Base-by-base conservation (phyloP, 2,329 filamentous ascomycete species). In the Pseudocercospora eumusae region DNA sequence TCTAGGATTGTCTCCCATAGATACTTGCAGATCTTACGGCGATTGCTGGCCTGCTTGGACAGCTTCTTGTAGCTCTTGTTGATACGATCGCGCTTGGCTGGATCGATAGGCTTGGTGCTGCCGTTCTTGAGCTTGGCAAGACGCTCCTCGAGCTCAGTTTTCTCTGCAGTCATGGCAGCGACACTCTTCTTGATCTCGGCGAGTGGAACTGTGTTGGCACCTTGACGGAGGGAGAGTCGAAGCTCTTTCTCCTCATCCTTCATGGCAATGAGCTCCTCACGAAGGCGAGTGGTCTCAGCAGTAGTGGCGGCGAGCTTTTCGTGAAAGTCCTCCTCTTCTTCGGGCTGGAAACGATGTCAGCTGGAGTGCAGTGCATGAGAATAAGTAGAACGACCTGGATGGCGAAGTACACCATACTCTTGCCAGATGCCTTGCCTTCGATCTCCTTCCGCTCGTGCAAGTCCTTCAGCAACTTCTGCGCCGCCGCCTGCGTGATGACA, bases 351-450 rank as follows among this genome's bases (percentile, higher is more conserved):
- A 28, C 18, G n/a, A 15, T 15, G 45, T 60, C 3, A 64, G 54
- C 52, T 18, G 8, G 8, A 25, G 40, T 7, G 25, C 8, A 0
- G 44, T 21, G 18, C 15, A 23, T 40, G 52, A 10, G 10, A 50
- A 27, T 0, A 31, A 9, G 13, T 18, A 27, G 31, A 49, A 62
- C 21, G 69, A 80, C 80, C 71, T 82, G 80, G 6, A 79, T 66
- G 36, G 80, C 78, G 72, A 88, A 85, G 71, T 87, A 88, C 62
- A 88, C 84, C 42, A 80, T 77, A 68, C 87, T 85, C 74, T 87
- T 88, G 20, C 85, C 85, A 42, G 84, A 79, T 42, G 78, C 75
- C 55, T 82, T 82, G 55, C 83, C 84, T 68, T 84, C 84, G 45
- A 89, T 84, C 66, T 84, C 75, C 10, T 83, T 83, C 45, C 79